phyloP scores from a whole-genome alignment of 352 stramenopile species.

The Pythium sukuiense region DNA sequence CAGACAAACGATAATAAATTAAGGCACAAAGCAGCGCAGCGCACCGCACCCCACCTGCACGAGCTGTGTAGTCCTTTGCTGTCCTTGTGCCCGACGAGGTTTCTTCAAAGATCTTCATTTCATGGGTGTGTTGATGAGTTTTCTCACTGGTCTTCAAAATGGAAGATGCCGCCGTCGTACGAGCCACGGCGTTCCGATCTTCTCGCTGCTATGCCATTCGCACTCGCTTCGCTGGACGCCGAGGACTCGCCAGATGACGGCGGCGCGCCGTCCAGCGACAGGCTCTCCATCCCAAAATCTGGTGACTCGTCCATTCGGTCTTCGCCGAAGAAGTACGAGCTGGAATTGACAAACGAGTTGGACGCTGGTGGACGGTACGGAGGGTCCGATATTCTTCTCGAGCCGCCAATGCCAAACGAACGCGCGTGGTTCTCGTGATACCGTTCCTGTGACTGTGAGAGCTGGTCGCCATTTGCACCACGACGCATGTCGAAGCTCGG shows the following conservation, averaged over 20 bases:
- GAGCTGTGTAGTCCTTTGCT: not conserved
- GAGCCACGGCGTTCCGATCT: conserved; percentile 47
- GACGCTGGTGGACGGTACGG: conserved; percentile 27
- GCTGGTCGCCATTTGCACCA: not conserved
- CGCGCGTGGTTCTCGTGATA: conserved; percentile 3
- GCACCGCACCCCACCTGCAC: not conserved
- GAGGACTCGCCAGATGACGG: not conserved
- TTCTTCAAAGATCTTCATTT: not conserved
- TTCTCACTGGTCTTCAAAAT: conserved; percentile 65
- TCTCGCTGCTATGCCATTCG: conserved; percentile 8
- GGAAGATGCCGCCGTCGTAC: conserved; percentile 70
- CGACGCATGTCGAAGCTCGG: conserved; percentile 16
- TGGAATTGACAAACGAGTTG: conserved; percentile 23
- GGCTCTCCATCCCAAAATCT: conserved; percentile 15
- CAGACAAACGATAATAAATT: conserved; percentile 1
- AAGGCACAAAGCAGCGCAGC: not conserved
- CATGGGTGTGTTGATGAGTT: not conserved
- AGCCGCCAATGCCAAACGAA: conserved; percentile 15
- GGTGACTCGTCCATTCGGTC: conserved; percentile 7
- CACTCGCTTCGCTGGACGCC: conserved; percentile 3
- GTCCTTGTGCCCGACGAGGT: not conserved
- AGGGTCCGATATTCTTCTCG: conserved; percentile 28
- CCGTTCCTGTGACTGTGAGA: conserved; percentile 11
- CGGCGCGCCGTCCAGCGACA: conserved; percentile 13
- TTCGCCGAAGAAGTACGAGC: conserved; percentile 14